Conservation (phyloP, 495 filamentous ascomycete genomes). For the Podospora australis region DNA sequence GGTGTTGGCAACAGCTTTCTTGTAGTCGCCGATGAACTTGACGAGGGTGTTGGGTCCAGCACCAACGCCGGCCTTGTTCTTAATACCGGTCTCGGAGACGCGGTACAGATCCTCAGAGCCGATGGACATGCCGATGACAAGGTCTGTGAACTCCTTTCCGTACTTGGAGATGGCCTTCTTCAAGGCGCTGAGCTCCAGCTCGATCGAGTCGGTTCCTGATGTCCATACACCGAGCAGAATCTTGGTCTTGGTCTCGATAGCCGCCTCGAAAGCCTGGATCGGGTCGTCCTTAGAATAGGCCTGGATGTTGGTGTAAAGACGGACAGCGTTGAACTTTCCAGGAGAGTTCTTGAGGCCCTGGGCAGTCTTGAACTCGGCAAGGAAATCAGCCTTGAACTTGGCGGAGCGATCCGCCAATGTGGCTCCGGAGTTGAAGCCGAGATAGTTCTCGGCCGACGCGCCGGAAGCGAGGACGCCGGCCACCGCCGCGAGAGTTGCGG, state of each 20-base stretch:
- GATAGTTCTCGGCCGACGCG: conserved; percentile 32
- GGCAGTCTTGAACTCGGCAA: conserved; percentile 40
- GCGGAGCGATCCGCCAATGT: conserved; percentile 38
- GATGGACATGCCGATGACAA: conserved; percentile 46
- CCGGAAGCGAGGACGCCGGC: conserved; percentile 27
- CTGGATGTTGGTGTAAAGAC: conserved; percentile 48
- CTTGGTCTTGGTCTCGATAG: conserved; percentile 42
- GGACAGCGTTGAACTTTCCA: conserved; percentile 42
- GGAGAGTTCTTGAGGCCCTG: conserved; percentile 36
- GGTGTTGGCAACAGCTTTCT: conserved; percentile 29
- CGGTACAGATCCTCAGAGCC: conserved; percentile 53
- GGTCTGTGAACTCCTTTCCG: conserved; percentile 37
- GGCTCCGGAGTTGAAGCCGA: conserved; percentile 46
- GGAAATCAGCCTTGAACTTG: conserved; percentile 44
- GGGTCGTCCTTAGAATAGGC: conserved; percentile 43
- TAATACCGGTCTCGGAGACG: conserved; percentile 33
- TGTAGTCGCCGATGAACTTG: conserved; percentile 44
- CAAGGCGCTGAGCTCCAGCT: conserved; percentile 42
- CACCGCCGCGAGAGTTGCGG: conserved; percentile 19
- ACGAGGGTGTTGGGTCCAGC: conserved; percentile 35
- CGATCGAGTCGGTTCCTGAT: conserved; percentile 41
- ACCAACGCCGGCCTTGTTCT: conserved; percentile 38
- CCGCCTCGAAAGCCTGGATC: conserved; percentile 47
- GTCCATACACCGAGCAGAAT: conserved; percentile 50
- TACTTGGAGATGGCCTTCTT: conserved; percentile 36